phyloP scores from a whole-genome alignment of 495 filamentous ascomycete genomes.

The Paragyromitra xinjiangensis region DNA sequence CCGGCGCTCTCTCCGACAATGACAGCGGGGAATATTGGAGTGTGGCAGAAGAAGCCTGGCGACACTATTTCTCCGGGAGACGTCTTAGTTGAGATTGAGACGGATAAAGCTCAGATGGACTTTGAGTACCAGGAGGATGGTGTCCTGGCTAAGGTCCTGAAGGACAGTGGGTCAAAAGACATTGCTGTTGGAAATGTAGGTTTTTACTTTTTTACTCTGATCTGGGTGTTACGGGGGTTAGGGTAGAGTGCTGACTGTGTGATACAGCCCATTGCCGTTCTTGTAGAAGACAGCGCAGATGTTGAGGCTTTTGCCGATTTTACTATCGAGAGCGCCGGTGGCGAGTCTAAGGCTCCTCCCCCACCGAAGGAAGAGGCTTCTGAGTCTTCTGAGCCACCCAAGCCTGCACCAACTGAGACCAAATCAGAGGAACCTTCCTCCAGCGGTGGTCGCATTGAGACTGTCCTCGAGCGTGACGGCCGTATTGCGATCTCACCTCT shows the following conservation, averaged over 20 bases:
- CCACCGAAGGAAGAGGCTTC: constrained; percentile 73
- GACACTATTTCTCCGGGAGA: constrained; percentile 89
- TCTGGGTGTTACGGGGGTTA: constrained; percentile 6
- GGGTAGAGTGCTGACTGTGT: constrained; percentile 58
- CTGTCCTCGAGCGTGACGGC: constrained; percentile 79
- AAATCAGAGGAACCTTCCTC: constrained; percentile 75
- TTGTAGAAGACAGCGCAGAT: constrained; percentile 90
- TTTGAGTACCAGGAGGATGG: constrained; percentile 99
- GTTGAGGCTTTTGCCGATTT: constrained; percentile 87
- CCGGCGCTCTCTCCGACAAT: constrained; percentile 98
- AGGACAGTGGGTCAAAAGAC: constrained; percentile 93
- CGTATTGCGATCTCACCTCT: constrained; percentile 67
- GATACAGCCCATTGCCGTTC: constrained; percentile 87
- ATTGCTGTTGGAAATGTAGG: constrained; percentile 93
- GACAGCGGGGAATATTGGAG: constrained; percentile 93
- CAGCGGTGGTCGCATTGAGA: constrained; percentile 79
- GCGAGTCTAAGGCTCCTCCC: constrained; percentile 71
- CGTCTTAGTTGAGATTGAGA: constrained; percentile 99
- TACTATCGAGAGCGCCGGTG: constrained; percentile 87
- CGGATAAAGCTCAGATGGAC: constrained; percentile 99
- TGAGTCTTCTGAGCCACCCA: constrained; percentile 67
- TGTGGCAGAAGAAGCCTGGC: constrained; percentile 97
- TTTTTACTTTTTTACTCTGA: constrained; percentile 56
- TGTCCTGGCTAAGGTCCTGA: constrained; percentile 92
- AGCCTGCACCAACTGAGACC: constrained; percentile 65